phyloP scores from a whole-genome alignment of 331 rosid species.

The Rhamnella rubrinervis region DNA sequence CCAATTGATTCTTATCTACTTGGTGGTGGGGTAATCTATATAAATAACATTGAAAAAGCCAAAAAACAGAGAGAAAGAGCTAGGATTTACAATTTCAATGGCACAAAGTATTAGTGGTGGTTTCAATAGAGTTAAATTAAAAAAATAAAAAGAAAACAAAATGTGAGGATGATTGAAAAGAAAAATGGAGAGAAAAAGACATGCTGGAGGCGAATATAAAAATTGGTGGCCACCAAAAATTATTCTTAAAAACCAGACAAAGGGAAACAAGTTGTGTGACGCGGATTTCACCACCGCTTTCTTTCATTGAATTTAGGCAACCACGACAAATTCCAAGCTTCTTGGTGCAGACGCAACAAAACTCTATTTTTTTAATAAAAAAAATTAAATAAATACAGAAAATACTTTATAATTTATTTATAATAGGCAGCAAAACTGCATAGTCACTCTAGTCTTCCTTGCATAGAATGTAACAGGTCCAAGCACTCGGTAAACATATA shows the following conservation, averaged over 20 bases:
- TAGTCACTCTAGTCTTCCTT: too few relatives aligned
- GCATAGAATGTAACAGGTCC: background rate
- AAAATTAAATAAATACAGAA: too few relatives aligned
- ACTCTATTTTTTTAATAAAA: background rate
- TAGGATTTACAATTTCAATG: too few relatives aligned
- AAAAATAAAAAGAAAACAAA: background rate
- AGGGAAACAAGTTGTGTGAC: conserved; percentile 33
- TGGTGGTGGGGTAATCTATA: too few relatives aligned
- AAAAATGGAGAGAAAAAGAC: background rate
- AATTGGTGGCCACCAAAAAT: conserved; percentile 46
- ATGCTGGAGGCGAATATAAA: conserved; percentile 20
- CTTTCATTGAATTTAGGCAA: conserved; percentile 34
- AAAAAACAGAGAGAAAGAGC: too few relatives aligned
- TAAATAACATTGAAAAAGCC: too few relatives aligned
- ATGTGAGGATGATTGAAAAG: too few relatives aligned
- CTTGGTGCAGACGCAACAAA: conserved; percentile 39
- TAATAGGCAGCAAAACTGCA: too few relatives aligned
- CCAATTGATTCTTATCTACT: too few relatives aligned
- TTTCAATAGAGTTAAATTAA: background rate
- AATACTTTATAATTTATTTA: too few relatives aligned
- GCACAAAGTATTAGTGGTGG: too few relatives aligned
- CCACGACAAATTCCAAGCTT: conserved; percentile 53
- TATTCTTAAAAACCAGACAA: conserved; percentile 30
- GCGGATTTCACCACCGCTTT: conserved; percentile 54
- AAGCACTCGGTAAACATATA: background rate